Evolutionary conservation across 257 asterid species (phyloP), one percentile per base, ranked within the genome.

Genomic region (Oldenlandia corymbosa): DNA sequence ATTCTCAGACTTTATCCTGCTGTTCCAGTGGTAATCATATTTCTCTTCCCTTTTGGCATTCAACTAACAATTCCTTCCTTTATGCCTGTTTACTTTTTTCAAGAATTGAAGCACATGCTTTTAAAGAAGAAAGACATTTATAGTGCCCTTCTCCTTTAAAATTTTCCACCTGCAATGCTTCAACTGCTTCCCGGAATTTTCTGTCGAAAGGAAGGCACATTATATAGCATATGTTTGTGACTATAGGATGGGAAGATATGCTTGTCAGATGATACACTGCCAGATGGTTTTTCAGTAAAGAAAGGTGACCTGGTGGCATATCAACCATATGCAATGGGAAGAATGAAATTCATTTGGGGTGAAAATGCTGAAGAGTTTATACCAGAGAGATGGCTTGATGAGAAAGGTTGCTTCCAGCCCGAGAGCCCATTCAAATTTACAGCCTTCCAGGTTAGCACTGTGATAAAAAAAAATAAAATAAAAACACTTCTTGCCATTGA

Each of bases 261-360:
- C 75, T 67, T 72, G 24, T 79, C 74, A 9, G 85, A 82, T 47
- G 92, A 78, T 49, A 73, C 73, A 64, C 74, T 85, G 21, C 87
- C 88, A 0, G 83, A 82, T 72, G 92, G 92, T 10, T 66, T 64
- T 73, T 68, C 60, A 21, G 75, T 85, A 72, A 80, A 62, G 64
- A 83, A 82, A 78, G 85, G 88, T 0, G 86, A 85, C 18, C 75
- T 83, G 76, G 74, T 85, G 64, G 30, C 47, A 37, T 85, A 82
- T 72, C 75, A 66, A 59, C 74, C 93, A 0, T 85, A 83, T 71
- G 85, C 93, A 52, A 85, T 85, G 93, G 93, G 93, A 24, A 78
- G 87, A 61, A 85, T 85, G 87, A 34, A 64, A 32, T 80, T 67
- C 45, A 58, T 83, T 36, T 85, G 92, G 93, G 85, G 93, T 20